These are phyloP conservation scores for Scedosporium aurantiacum DNA, from an alignment of 2,329 filamentous ascomycete genomes.

Conservation along the genomic window DNA sequence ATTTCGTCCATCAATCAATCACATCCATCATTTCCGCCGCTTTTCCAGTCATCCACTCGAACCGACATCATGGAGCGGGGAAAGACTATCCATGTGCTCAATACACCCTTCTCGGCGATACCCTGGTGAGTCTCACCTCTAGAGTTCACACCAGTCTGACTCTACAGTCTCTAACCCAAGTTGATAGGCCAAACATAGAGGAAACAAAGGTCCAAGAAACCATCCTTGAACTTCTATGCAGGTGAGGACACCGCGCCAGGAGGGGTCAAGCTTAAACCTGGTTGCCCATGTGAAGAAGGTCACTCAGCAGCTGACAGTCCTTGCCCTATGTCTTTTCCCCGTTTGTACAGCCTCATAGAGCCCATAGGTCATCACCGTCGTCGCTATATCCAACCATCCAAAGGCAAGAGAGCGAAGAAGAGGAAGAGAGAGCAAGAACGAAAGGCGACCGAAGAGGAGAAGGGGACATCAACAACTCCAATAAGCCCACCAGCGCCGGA, in stretches of 20 bases:
- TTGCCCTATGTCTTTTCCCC: no score
- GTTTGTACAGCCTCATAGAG: slow-evolving; percentile 40
- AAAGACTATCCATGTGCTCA: slow-evolving; percentile 52
- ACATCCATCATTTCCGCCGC: neutral
- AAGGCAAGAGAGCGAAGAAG: slow-evolving; percentile 48
- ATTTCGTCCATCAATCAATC: no score
- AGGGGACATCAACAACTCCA: neutral
- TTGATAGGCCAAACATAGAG: slow-evolving; percentile 48
- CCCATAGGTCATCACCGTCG: slow-evolving; percentile 53
- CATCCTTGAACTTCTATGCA: slow-evolving; percentile 57
- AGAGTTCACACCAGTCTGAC: neutral
- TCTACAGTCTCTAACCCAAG: neutral
- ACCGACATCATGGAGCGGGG: slow-evolving; percentile 26
- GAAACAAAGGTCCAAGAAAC: slow-evolving; percentile 44
- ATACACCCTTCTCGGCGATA: slow-evolving; percentile 50
- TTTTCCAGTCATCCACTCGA: neutral
- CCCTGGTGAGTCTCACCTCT: slow-evolving; percentile 38
- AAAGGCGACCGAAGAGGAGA: neutral
- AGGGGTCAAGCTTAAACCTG: neutral
- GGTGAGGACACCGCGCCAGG: slow-evolving; percentile 26
- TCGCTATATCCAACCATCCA: slow-evolving; percentile 42
- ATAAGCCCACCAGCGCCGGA: slow-evolving; percentile 29
- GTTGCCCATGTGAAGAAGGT: no score
- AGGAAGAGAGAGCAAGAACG: slow-evolving; percentile 22
- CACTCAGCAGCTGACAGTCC: no score